Evolutionary conservation across 176 grass and related monocot species (phyloP).

Genomic region (maize (Zea mays)): Zm-B73-REFERENCE-NAM-5.0 NC_050099.1:18845501-18846000

Average conservation of each 20-base stretch:
- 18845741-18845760: not conserved
- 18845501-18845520: constrained; percentile 11
- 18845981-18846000: not conserved
- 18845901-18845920: too few relatives aligned
- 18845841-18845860: too few relatives aligned
- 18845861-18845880: too few relatives aligned
- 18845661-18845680: too few relatives aligned
- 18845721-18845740: not conserved
- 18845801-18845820: too few relatives aligned
- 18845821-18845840: too few relatives aligned
- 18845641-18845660: not conserved
- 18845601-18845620: not conserved
- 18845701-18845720: not conserved
- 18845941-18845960: too few relatives aligned
- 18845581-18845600: not conserved
- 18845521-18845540: too few relatives aligned
- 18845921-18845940: too few relatives aligned
- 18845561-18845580: not conserved
- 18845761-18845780: too few relatives aligned
- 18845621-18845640: constrained; percentile 12
- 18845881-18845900: too few relatives aligned
- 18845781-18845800: too few relatives aligned
- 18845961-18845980: not conserved
- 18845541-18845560: not conserved
- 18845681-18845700: not conserved